Evolutionary conservation across 345 rosid species (phyloP).

Genomic region (Schrenkiella parvula): DNA sequence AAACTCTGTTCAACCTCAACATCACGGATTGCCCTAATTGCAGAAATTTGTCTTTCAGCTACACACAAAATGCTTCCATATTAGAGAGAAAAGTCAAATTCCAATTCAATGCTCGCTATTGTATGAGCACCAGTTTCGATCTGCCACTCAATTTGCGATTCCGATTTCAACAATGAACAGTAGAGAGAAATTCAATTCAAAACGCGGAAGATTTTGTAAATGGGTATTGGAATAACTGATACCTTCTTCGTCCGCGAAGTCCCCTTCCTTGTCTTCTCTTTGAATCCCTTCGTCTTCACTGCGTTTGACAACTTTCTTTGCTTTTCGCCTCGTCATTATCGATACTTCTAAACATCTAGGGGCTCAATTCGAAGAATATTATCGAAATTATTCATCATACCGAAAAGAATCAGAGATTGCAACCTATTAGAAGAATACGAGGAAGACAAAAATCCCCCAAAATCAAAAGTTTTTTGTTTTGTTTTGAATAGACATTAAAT

Average conservation of each 20-base stretch:
- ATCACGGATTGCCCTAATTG: slow-evolving; percentile 70
- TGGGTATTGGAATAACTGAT: neutral
- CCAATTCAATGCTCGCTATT: too few relatives aligned
- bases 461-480: neutral
- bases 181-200: too few relatives aligned
- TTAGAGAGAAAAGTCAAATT: too few relatives aligned
- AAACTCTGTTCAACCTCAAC: slow-evolving; percentile 59
- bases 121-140: neutral
- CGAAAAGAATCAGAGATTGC: too few relatives aligned
- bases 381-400: too few relatives aligned
- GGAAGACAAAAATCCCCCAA: neutral
- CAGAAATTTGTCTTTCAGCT: slow-evolving; percentile 68
- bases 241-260: slow-evolving; percentile 26
- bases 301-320: slow-evolving; percentile 17
- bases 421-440: too few relatives aligned
- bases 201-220: neutral
- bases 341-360: neutral
- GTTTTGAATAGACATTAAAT: neutral
- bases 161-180: neutral
- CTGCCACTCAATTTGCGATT: neutral
- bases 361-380: neutral
- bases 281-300: slow-evolving; percentile 8
- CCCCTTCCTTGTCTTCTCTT: slow-evolving; percentile 3
- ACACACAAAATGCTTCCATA: too few relatives aligned
- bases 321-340: slow-evolving; percentile 33